A percentile compares a stretch with the other conserved stretches of the same genome.
Evolutionary conservation across 805 yeast species (phyloP).

Genomic region (Saccharomyces paradoxus): DNA sequence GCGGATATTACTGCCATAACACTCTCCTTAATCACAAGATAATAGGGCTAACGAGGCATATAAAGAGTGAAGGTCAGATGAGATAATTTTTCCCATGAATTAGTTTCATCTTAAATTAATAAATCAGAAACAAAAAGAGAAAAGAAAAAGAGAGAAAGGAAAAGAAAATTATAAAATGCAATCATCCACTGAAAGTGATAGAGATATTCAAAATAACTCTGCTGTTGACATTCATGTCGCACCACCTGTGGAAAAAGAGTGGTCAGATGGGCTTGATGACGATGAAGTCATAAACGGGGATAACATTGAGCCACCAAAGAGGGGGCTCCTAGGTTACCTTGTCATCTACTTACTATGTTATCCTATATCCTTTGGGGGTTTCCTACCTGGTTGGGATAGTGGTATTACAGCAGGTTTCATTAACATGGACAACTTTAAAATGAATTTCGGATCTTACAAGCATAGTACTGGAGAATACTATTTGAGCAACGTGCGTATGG

Average conservation of each 20-base stretch:
- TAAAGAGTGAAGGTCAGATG: not conserved
- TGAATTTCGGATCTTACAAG: slow-evolving; percentile 41
- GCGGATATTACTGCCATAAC: not conserved
- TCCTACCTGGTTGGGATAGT: slow-evolving; percentile 61
- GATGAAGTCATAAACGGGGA: not conserved
- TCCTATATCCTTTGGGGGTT: slow-evolving; percentile 53
- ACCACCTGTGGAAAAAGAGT: not conserved
- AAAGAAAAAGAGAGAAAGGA: not conserved
- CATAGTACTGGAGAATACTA: slow-evolving; percentile 36
- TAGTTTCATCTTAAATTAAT: too few relatives aligned
- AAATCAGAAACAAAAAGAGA: not conserved
- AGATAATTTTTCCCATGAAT: too few relatives aligned
- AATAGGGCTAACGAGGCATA: not conserved
- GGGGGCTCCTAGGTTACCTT: not conserved
- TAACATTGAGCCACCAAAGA: not conserved
- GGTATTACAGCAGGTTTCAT: slow-evolving; percentile 62
- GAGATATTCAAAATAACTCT: not conserved
- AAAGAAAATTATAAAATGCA: not conserved
- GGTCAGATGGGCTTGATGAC: not conserved
- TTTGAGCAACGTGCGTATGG: slow-evolving; percentile 39
- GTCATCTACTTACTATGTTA: slow-evolving; percentile 23
- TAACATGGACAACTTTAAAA: slow-evolving; percentile 44
- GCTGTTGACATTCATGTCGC: not conserved
- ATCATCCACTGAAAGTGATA: not conserved
- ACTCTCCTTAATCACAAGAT: not conserved